phyloP scores from a whole-genome alignment of 164 flowering plant genomes.

The Nymphaea thermarum region DNA sequence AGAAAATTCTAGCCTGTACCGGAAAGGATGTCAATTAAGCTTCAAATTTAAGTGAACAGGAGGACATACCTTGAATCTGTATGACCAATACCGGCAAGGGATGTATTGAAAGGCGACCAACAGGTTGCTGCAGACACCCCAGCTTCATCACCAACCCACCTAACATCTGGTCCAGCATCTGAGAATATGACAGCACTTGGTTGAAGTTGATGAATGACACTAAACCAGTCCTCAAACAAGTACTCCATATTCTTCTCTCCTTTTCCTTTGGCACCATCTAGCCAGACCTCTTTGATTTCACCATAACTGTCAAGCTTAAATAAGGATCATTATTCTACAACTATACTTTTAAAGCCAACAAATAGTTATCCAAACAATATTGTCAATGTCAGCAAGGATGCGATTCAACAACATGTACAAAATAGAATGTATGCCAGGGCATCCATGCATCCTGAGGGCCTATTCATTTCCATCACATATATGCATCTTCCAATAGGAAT shows the following conservation, averaged over 20 bases:
- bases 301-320: conserved; percentile 56
- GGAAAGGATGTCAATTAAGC: too few relatives aligned
- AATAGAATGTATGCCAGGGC: background rate
- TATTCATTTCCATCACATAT: background rate
- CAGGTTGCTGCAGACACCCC: conserved; percentile 76
- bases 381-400: background rate
- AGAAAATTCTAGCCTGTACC: too few relatives aligned
- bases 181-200: conserved; percentile 83
- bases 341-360: background rate
- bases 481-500: background rate
- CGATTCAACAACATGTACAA: background rate
- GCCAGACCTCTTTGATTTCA: conserved; percentile 60
- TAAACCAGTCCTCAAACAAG: conserved; percentile 78
- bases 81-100: conserved; percentile 48
- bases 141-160: conserved; percentile 93
- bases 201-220: conserved; percentile 78
- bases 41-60: too few relatives aligned
- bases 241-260: conserved; percentile 90
- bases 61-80: conserved; percentile 47
- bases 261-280: conserved; percentile 94
- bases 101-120: conserved; percentile 86
- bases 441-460: background rate
- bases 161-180: conserved; percentile 88
- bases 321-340: background rate
- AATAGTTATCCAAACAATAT: background rate